These are phyloP conservation scores for Fusarium oxysporum DNA, from an alignment of 2,329 filamentous ascomycete genomes.

Conservation along the genomic window DNA sequence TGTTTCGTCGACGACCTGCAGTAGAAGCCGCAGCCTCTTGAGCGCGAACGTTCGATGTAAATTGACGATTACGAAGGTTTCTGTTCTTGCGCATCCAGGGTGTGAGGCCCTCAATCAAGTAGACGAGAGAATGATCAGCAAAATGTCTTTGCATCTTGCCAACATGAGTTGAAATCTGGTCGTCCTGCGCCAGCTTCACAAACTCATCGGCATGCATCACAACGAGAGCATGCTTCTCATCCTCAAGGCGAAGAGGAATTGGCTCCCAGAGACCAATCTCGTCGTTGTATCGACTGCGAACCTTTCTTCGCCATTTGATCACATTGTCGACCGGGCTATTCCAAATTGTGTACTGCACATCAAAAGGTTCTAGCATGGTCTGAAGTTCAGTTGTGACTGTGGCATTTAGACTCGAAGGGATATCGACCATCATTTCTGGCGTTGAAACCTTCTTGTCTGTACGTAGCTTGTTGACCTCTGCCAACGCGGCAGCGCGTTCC, in stretches of 20 bases:
- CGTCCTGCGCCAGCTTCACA: conserved; percentile 66
- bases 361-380: conserved; percentile 62
- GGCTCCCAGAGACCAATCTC: conserved; percentile 74
- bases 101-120: conserved; percentile 77
- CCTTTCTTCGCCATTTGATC: conserved; percentile 76
- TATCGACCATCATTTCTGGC: conserved; percentile 81
- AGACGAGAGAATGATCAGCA: conserved; percentile 67
- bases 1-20: conserved; percentile 53
- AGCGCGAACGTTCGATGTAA: conserved; percentile 71
- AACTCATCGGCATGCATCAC: conserved; percentile 74
- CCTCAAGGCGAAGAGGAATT: conserved; percentile 59
- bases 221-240: conserved; percentile 72
- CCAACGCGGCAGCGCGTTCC: conserved; percentile 72
- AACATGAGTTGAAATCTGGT: conserved; percentile 70
- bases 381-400: conserved; percentile 59
- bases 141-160: conserved; percentile 65
- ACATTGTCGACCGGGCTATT: conserved; percentile 62
- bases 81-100: conserved; percentile 76
- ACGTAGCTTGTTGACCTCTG: conserved; percentile 78
- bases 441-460: conserved; percentile 79
- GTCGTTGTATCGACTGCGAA: conserved; percentile 71
- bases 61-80: conserved; percentile 74
- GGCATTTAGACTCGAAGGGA: conserved; percentile 68
- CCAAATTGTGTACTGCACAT: conserved; percentile 60
- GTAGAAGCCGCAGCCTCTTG: conserved; percentile 47